Evolutionary conservation across 257 asterid species (phyloP).

Genomic region (Solanum appendiculatum): DNA sequence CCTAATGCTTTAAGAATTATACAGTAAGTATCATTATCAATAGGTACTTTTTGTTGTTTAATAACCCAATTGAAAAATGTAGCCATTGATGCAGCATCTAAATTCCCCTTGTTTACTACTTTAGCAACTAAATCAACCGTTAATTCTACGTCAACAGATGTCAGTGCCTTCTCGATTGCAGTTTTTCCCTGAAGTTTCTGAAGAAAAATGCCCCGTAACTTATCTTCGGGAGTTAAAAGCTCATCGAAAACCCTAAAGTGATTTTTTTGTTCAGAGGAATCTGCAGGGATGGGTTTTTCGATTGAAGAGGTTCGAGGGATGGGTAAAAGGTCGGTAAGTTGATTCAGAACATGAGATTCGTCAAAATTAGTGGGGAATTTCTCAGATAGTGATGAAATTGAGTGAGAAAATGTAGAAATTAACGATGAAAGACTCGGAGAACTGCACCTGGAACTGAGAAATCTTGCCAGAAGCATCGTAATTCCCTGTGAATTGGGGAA

Average conservation of each 20-base stretch:
- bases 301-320: constrained; percentile 8
- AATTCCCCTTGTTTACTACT: constrained; percentile 56
- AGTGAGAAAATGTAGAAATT: background rate
- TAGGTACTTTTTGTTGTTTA: constrained; percentile 25
- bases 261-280: background rate
- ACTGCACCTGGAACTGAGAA: background rate
- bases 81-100: constrained; percentile 55
- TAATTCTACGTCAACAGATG: constrained; percentile 37
- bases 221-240: constrained; percentile 65
- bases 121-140: constrained; percentile 37
- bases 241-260: constrained; percentile 25
- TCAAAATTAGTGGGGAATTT: constrained; percentile 2
- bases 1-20: constrained; percentile 63
- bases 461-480: background rate
- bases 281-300: constrained; percentile 4
- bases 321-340: constrained; percentile 55
- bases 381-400: background rate
- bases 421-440: background rate
- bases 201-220: constrained; percentile 71
- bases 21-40: constrained; percentile 22
- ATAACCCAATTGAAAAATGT: constrained; percentile 64
- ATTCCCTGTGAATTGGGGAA: background rate
- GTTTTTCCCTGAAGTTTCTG: constrained; percentile 42
- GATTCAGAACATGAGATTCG: constrained; percentile 48
- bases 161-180: constrained; percentile 36